Percentiles rank a stretch among this genome's conserved stretches.
Conservation (phyloP, 2,329 filamentous ascomycete genomes). For the Zopfia rhizophila region DNA sequence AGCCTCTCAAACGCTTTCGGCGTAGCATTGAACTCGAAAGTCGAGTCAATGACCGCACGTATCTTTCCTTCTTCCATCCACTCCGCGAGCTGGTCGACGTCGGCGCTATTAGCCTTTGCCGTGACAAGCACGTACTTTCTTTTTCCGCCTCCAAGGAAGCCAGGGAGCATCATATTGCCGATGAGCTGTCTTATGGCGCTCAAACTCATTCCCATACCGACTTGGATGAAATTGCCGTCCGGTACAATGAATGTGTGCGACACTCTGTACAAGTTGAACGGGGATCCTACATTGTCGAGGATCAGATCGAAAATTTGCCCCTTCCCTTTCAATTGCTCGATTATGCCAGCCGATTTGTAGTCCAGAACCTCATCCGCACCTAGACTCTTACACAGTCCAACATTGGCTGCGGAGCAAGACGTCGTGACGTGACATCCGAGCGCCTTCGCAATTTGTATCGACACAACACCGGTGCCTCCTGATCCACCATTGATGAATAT, state of each 20-base stretch:
- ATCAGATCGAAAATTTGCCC: slow-evolving; percentile 62
- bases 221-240: slow-evolving; percentile 21
- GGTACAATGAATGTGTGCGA: slow-evolving; percentile 14
- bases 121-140: slow-evolving; percentile 51
- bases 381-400: slow-evolving; percentile 63
- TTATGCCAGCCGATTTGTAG: slow-evolving; percentile 62
- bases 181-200: slow-evolving; percentile 27
- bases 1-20: slow-evolving; percentile 66
- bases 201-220: slow-evolving; percentile 12
- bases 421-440: slow-evolving; percentile 67
- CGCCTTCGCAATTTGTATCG: slow-evolving; percentile 70
- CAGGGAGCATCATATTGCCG: slow-evolving; percentile 51
- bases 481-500: slow-evolving; percentile 72
- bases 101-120: slow-evolving; percentile 38
- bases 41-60: slow-evolving; percentile 64
- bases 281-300: slow-evolving; percentile 65
- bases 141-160: slow-evolving; percentile 59
- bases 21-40: slow-evolving; percentile 64
- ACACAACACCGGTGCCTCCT: slow-evolving; percentile 69
- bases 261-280: slow-evolving; percentile 20
- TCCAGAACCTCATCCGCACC: slow-evolving; percentile 72
- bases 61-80: slow-evolving; percentile 68
- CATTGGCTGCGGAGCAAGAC: slow-evolving; percentile 67
- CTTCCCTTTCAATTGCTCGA: slow-evolving; percentile 56
- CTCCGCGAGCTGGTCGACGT: slow-evolving; percentile 61